Evolutionary conservation across 2,329 filamentous ascomycete species (phyloP).

Genomic region (Pseudocercospora ulei): DNA sequence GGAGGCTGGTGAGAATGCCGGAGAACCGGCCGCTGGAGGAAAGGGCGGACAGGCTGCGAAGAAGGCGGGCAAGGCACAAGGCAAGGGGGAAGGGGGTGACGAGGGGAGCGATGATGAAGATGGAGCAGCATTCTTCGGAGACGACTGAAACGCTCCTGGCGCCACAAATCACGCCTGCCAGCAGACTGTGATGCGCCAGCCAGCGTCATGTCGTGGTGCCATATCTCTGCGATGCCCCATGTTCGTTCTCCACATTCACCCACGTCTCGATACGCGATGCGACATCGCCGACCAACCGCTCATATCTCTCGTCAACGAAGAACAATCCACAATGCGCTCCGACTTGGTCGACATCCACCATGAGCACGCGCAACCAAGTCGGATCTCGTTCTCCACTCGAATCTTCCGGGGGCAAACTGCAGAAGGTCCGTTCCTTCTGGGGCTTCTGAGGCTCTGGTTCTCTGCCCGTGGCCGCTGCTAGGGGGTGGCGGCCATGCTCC

Average conservation of each 20-base stretch:
- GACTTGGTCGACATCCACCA: constrained; percentile 77
- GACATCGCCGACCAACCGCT: constrained; percentile 34
- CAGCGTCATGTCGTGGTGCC: not conserved
- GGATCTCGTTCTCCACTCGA: constrained; percentile 52
- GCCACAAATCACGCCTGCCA: constrained; percentile 19
- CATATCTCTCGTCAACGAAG: constrained; percentile 49
- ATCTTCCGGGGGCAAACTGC: constrained; percentile 56
- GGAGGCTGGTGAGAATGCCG: constrained; percentile 11
- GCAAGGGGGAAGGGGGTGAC: constrained; percentile 10
- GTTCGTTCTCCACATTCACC: constrained; percentile 26
- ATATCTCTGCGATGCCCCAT: not conserved
- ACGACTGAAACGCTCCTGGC: not conserved
- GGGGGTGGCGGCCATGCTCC: constrained; percentile 8
- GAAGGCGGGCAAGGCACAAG: constrained; percentile 3
- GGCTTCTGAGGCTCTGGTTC: constrained; percentile 25
- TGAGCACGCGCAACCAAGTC: constrained; percentile 68
- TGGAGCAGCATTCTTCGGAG: constrained; percentile 34
- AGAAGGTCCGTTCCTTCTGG: constrained; percentile 63
- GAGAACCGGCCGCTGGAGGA: constrained; percentile 6
- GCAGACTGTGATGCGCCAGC: not conserved
- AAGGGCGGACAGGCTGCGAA: not conserved
- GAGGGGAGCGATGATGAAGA: constrained; percentile 31
- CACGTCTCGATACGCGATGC: constrained; percentile 33
- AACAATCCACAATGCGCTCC: constrained; percentile 78
- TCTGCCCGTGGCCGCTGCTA: constrained; percentile 16